Conservation (phyloP, 1,284 basidiomycete genomes). For the Neolentinus lepideus region DNA sequence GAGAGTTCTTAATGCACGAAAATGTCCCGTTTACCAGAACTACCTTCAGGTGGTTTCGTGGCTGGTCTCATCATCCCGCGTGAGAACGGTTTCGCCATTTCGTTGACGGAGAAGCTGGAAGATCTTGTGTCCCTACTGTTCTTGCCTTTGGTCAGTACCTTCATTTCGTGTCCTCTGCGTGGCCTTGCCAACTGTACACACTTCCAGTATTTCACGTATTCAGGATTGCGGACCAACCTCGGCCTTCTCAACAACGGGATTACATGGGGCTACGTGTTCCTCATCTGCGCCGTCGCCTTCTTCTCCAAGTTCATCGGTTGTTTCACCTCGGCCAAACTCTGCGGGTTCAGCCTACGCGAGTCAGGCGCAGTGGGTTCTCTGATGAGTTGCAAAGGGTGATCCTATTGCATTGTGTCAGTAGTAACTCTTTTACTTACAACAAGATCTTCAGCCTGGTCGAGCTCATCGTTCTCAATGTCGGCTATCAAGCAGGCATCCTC, state of each 20-base stretch:
- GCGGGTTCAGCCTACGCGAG: slow-evolving; percentile 74
- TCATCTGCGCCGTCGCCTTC: slow-evolving; percentile 80
- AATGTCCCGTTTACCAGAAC: background rate
- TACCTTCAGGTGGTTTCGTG: slow-evolving; percentile 65
- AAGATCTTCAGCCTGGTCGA: slow-evolving; percentile 59
- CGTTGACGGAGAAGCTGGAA: slow-evolving; percentile 72
- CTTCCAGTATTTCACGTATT: slow-evolving; percentile 74
- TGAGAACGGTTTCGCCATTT: slow-evolving; percentile 79
- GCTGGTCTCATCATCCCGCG: slow-evolving; percentile 87
- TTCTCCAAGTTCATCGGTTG: slow-evolving; percentile 72
- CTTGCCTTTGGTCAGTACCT: slow-evolving; percentile 64
- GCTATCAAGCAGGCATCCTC: slow-evolving; percentile 74
- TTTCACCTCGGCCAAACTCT: slow-evolving; percentile 50
- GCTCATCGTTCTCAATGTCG: slow-evolving; percentile 91
- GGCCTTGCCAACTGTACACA: background rate
- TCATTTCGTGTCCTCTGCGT: background rate
- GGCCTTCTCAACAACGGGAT: slow-evolving; percentile 66
- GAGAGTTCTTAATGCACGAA: background rate
- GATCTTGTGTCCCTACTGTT: slow-evolving; percentile 72
- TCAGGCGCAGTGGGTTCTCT: slow-evolving; percentile 81
- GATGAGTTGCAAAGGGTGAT: slow-evolving; percentile 91
- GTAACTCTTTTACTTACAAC: slow-evolving; percentile 1
- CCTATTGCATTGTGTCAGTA: slow-evolving; percentile 6
- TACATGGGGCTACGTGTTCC: slow-evolving; percentile 84
- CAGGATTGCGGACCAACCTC: slow-evolving; percentile 81